Evolutionary conservation across 345 rosid genomes (phyloP).

Genomic region (Corchorus capsularis): DNA sequence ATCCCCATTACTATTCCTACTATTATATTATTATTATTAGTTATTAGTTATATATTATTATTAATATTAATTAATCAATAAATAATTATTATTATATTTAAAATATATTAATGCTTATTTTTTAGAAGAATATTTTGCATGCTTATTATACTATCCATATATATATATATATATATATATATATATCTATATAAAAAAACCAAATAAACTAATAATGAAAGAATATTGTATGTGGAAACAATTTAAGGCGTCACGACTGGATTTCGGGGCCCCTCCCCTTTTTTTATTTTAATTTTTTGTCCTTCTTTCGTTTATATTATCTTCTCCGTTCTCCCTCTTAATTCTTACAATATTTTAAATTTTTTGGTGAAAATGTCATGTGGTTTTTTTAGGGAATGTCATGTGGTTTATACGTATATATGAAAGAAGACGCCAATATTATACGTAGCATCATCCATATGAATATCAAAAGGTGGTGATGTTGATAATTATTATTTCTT

Average conservation of each 20-base stretch:
- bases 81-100: neutral
- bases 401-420: constrained; percentile 26
- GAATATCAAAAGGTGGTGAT: constrained; percentile 29
- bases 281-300: too few species aligned
- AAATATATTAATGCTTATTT: too few species aligned
- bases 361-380: constrained; percentile 7
- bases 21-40: neutral
- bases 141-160: neutral
- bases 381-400: constrained; percentile 14
- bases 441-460: constrained; percentile 13
- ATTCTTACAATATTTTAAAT: too few species aligned
- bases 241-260: constrained; percentile 20
- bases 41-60: neutral
- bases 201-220: neutral
- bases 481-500: constrained; percentile 19
- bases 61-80: too few species aligned
- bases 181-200: too few species aligned
- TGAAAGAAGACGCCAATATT: constrained; percentile 20
- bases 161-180: too few species aligned
- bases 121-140: neutral
- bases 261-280: neutral
- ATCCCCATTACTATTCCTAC: neutral
- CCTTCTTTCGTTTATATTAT: neutral
- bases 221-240: constrained; percentile 22
- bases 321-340: neutral